Percentiles rank a stretch among this genome's conserved stretches.
These are phyloP conservation scores for Hygrophoropsis aurantiaca DNA, from an alignment of 768 basidiomycete species.

Conservation along the genomic window DNA sequence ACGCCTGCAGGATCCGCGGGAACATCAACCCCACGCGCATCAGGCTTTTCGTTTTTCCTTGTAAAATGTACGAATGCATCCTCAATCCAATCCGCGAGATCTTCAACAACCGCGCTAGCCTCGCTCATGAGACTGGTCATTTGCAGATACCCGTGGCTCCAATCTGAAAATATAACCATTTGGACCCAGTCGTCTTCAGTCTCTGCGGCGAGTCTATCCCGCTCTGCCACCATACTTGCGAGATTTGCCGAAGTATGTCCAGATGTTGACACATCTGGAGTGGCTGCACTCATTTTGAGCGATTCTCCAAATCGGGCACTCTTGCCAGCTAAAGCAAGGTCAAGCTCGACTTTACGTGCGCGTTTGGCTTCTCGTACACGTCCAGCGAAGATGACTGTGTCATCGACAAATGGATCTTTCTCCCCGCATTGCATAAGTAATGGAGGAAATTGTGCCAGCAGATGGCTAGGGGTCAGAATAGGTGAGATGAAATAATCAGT, in stretches of 20 bases:
- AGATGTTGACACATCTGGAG: conserved; percentile 9
- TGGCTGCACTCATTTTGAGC: conserved; percentile 59
- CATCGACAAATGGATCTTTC: conserved; percentile 94
- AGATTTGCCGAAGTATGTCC: conserved; percentile 30
- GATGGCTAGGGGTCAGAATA: conserved; percentile 77
- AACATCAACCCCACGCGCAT: conserved; percentile 10
- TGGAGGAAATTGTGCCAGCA: conserved; percentile 93
- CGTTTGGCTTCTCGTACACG: conserved; percentile 94
- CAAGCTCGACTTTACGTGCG: conserved; percentile 72
- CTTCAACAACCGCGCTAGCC: conserved; percentile 73
- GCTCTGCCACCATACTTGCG: conserved; percentile 53
- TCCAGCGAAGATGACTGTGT: conserved; percentile 95
- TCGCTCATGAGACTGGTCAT: conserved; percentile 89
- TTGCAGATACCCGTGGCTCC: conserved; percentile 97
- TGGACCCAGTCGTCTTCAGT: conserved; percentile 94
- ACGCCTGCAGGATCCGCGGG: conserved; percentile 1
- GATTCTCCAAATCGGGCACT: conserved; percentile 63
- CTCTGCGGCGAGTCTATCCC: conserved; percentile 61
- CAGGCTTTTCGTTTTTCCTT: conserved; percentile 25
- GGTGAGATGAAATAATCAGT: conserved; percentile 97
- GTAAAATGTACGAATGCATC: conserved; percentile 56
- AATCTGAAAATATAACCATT: conserved; percentile 90
- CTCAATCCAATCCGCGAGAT: conserved; percentile 90
- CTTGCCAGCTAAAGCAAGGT: conserved; percentile 57
- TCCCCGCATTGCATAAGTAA: conserved; percentile 94